Conservation (phyloP, 805 yeast species). For the Isabelozyma heimii region DNA sequence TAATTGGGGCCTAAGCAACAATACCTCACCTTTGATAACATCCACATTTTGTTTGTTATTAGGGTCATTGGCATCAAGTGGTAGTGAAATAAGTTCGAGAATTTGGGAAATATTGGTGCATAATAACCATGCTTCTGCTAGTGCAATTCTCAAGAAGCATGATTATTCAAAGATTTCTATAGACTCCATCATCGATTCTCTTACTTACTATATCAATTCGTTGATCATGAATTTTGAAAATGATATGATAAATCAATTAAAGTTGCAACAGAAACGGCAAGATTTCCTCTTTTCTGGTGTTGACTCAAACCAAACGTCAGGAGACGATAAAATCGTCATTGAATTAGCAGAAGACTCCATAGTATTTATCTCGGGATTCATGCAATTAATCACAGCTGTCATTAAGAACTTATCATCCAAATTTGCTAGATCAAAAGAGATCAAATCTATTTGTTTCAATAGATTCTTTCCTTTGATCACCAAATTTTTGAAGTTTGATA, state of each 20-base stretch:
- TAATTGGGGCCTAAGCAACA: conserved; percentile 83
- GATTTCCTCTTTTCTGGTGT: conserved; percentile 26
- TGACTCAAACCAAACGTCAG: conserved; percentile 21
- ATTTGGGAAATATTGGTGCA: conserved; percentile 39
- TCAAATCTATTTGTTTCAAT: conserved; percentile 24
- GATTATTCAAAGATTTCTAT: conserved; percentile 52
- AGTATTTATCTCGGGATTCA: conserved; percentile 68
- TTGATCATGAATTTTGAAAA: conserved; percentile 36
- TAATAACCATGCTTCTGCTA: conserved; percentile 13
- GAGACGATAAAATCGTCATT: conserved; percentile 31
- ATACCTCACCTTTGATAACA: conserved; percentile 70
- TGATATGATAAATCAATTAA: conserved; percentile 27
- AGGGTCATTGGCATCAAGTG: conserved; percentile 68
- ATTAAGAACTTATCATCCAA: conserved; percentile 24
- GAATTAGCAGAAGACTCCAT: conserved; percentile 80
- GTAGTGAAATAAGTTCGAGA: conserved; percentile 44
- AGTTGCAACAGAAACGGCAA: conserved; percentile 30
- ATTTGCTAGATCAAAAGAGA: conserved; percentile 21
- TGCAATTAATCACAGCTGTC: conserved; percentile 54
- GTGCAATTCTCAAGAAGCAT: conserved; percentile 25
- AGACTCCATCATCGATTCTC: conserved; percentile 51
- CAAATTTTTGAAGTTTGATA: conserved; percentile 40
- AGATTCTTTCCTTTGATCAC: conserved; percentile 32
- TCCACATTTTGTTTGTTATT: conserved; percentile 80
- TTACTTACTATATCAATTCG: conserved; percentile 53